phyloP scores from a whole-genome alignment of 2,329 filamentous ascomycete genomes.

The Hypoxylon sp. region DNA sequence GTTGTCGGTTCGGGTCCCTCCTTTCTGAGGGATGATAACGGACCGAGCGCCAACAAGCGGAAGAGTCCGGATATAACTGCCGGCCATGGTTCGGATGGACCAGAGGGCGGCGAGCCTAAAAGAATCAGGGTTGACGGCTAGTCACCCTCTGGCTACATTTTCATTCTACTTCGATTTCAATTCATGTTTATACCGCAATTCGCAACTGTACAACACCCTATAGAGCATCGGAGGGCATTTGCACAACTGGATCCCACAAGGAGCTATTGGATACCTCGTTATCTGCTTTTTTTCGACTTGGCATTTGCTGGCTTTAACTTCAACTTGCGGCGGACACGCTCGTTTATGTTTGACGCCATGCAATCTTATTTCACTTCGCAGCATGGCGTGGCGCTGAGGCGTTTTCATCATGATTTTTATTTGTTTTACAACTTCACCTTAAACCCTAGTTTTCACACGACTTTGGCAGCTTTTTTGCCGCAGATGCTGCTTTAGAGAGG shows the following conservation, averaged over 20 bases:
- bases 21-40: slow-evolving; percentile 70
- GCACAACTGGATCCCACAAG: slow-evolving; percentile 24
- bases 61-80: slow-evolving; percentile 68
- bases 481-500: slow-evolving; percentile 43
- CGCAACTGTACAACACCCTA: slow-evolving; percentile 45
- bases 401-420: slow-evolving; percentile 32
- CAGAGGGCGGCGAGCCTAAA: slow-evolving; percentile 65
- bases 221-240: slow-evolving; percentile 36
- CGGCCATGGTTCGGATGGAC: slow-evolving; percentile 57
- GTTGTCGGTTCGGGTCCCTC: slow-evolving; percentile 72
- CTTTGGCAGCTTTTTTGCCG: slow-evolving; percentile 26
- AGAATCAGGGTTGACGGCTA: slow-evolving; percentile 65
- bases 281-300: slow-evolving; percentile 34
- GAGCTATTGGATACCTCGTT: slow-evolving; percentile 42
- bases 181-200: slow-evolving; percentile 31
- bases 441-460: slow-evolving; percentile 32
- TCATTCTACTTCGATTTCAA: slow-evolving; percentile 20
- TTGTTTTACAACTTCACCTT: slow-evolving; percentile 5
- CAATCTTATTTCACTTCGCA: slow-evolving; percentile 40
- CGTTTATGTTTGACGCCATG: slow-evolving; percentile 46
- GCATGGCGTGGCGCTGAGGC: slow-evolving; percentile 51
- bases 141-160: slow-evolving; percentile 24
- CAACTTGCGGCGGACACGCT: slow-evolving; percentile 39
- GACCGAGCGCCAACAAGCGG: slow-evolving; percentile 59
- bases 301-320: slow-evolving; percentile 44